Base-by-base conservation (phyloP, 2,329 filamentous ascomycete genomes). In the Microsporum canis region DNA sequence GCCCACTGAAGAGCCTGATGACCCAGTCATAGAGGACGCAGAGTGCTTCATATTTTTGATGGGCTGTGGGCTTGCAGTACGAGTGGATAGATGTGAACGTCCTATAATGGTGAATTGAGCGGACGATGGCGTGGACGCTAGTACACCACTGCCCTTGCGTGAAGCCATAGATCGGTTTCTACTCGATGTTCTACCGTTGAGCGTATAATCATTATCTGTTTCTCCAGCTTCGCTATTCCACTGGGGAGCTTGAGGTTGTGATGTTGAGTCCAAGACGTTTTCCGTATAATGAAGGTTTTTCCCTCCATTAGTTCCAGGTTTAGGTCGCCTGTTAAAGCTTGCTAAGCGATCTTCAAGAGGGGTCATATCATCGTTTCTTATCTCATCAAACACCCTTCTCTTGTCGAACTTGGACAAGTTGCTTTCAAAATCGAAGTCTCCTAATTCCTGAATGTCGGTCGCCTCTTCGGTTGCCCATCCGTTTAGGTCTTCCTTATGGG, bases 381-480 rank as follows among this genome's bases (percentile, higher is more conserved):
- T 94, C 73, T 96, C 87, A 66, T 92, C 88, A 71, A 99, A 99
- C 6, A 97, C 84, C 1, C 86, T 86, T 61, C 87, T 84, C 77
- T 97, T 97, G 77, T 97, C 91, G 68, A 97, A 97, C 70, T 96
- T 95, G 55, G 89, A 91, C 36, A 97, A 80, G 66, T 91, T 91
- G 60, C 85, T 86, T 68, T 89, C 86, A 69, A 97, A 97, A 73
- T 97, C 92, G 68, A 97, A 97, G 63, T 97, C 94, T 8, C 88
- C 89, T 79, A 94, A 83, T 71, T 95, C 92, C 74, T 92, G 89
- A 27, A 94, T 89, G 71, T 97, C 94, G 0, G 90, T 96, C 27
- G 92, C 91, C 69, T 97, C 92, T 71, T 96, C 94, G 0, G 92
- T 96, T 3, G 89, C 91, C 91, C 92, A 97, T 2, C 90, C 92